Evolutionary conservation across 768 basidiomycete species (phyloP).

Genomic region (Neoboletus subvelutipes): DNA sequence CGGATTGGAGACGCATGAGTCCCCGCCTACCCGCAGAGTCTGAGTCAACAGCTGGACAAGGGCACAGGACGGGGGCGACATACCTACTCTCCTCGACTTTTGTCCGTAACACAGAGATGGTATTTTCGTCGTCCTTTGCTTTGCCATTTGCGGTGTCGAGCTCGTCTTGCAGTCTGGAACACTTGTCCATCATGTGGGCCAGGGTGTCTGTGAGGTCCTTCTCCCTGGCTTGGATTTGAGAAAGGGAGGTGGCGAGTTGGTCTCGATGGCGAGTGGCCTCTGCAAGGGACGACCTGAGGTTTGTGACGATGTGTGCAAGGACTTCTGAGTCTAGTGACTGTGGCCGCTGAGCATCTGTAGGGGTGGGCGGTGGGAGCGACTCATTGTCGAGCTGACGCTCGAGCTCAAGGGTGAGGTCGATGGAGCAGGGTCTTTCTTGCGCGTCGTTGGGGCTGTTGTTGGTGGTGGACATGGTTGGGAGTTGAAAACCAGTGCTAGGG

Average conservation of each 20-base stretch:
- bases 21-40: slow-evolving; percentile 55
- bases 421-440: slow-evolving; percentile 45
- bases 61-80: slow-evolving; percentile 13
- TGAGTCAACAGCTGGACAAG: slow-evolving; percentile 5
- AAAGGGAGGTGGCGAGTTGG: slow-evolving; percentile 54
- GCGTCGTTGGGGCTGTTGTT: slow-evolving; percentile 20
- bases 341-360: slow-evolving; percentile 35
- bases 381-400: slow-evolving; percentile 74
- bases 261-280: slow-evolving; percentile 73
- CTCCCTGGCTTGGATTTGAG: slow-evolving; percentile 51
- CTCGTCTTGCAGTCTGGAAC: slow-evolving; percentile 54
- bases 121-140: slow-evolving; percentile 72
- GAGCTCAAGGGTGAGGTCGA: slow-evolving; percentile 78
- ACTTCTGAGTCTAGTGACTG: slow-evolving; percentile 71
- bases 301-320: slow-evolving; percentile 71
- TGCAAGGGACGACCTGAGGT: slow-evolving; percentile 63
- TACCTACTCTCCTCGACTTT: slow-evolving; percentile 89
- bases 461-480: slow-evolving; percentile 32
- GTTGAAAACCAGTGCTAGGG: background rate
- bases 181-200: slow-evolving; percentile 64
- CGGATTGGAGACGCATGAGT: slow-evolving; percentile 82
- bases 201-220: slow-evolving; percentile 63
- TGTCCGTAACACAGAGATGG: slow-evolving; percentile 69
- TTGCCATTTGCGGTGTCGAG: slow-evolving; percentile 50
- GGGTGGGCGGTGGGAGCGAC: slow-evolving; percentile 50